phyloP scores from a whole-genome alignment of 83 land plant species.

The Picea mariana region DNA sequence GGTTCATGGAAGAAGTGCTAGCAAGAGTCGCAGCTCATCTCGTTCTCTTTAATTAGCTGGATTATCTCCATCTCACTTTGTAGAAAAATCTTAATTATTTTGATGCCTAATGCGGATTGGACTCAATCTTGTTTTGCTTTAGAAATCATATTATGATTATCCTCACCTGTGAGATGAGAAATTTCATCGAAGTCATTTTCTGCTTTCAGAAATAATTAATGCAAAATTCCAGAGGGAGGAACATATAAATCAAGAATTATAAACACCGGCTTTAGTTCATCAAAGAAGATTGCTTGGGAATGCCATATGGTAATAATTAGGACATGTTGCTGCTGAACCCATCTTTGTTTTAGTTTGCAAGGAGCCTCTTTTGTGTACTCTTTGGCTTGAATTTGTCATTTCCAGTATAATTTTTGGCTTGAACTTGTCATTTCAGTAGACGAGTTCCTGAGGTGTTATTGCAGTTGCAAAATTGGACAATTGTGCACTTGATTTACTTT shows the following conservation, averaged over 20 bases:
- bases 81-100: neutral
- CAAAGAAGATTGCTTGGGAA: neutral
- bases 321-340: neutral
- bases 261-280: neutral
- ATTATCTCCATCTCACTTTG: neutral
- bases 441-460: too few species aligned
- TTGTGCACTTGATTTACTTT: neutral
- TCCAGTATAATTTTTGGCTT: neutral
- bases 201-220: neutral
- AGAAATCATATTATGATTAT: neutral
- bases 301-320: neutral
- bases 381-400: neutral
- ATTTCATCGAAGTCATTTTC: neutral
- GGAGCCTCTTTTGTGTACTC: neutral
- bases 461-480: neutral
- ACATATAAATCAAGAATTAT: neutral
- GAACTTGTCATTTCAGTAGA: too few species aligned
- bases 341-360: neutral
- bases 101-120: neutral
- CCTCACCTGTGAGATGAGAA: neutral
- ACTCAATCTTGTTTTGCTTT: neutral
- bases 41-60: constrained; percentile 1
- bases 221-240: neutral
- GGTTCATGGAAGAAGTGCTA: neutral
- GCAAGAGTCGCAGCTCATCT: constrained; percentile 14